Percentiles rank a stretch among this genome's conserved stretches.
Conservation (phyloP, 2,329 filamentous ascomycete genomes). For the Dryadomyces quercus-mongolicae region DNA sequence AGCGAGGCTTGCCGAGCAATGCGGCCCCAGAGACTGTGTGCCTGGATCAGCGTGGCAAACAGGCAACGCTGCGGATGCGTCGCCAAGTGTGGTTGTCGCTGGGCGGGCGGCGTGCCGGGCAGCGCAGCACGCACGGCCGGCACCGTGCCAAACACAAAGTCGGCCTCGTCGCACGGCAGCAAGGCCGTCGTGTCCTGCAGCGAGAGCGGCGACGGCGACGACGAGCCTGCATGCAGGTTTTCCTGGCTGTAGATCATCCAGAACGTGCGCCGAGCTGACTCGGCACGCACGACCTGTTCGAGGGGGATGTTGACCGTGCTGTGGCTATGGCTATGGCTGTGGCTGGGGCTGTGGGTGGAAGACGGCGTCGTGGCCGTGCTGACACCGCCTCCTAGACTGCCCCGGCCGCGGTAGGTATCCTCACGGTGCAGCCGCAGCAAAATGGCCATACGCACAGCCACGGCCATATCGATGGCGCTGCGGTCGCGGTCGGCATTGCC, state of each 20-base stretch:
- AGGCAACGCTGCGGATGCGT: slow-evolving; percentile 35
- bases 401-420: slow-evolving; percentile 35
- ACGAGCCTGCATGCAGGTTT: slow-evolving; percentile 39
- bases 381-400: too few relatives aligned
- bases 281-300: slow-evolving; percentile 33
- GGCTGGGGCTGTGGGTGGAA: too few relatives aligned
- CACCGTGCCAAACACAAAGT: slow-evolving; percentile 35
- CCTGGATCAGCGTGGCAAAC: slow-evolving; percentile 42
- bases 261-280: slow-evolving; percentile 43
- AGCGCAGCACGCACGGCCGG: slow-evolving; percentile 38
- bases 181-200: slow-evolving; percentile 41
- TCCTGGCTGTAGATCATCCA: slow-evolving; percentile 49
- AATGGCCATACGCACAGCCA: slow-evolving; percentile 41
- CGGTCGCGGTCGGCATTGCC: slow-evolving; percentile 39
- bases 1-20: slow-evolving; percentile 32
- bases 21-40: slow-evolving; percentile 40
- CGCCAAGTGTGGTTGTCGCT: slow-evolving; percentile 30
- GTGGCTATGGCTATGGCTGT: too few relatives aligned
- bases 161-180: slow-evolving; percentile 38
- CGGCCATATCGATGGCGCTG: slow-evolving; percentile 36
- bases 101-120: slow-evolving; percentile 38
- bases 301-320: slow-evolving; percentile 23
- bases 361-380: too few relatives aligned
- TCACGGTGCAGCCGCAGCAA: slow-evolving; percentile 42
- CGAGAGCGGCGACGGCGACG: slow-evolving; percentile 35